These are phyloP conservation scores for Raphanus sativus DNA, from an alignment of 345 rosid genomes.

Conservation along the genomic window DNA sequence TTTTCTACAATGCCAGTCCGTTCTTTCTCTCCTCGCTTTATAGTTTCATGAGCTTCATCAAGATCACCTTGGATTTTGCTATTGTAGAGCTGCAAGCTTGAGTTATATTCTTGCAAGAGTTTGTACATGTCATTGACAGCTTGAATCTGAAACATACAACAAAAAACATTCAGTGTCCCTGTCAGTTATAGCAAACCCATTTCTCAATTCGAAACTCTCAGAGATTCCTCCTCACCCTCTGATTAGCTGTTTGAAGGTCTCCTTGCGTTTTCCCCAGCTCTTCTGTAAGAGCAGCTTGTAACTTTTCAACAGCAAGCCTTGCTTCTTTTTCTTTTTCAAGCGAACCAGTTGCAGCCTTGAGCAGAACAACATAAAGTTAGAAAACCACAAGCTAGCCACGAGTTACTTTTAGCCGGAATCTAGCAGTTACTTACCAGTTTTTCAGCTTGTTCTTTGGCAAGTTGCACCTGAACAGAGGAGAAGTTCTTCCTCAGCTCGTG, in stretches of 20 bases:
- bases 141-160: conserved; percentile 54
- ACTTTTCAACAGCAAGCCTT: conserved; percentile 61
- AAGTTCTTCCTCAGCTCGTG: conserved; percentile 79
- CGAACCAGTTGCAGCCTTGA: conserved; percentile 67
- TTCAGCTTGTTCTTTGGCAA: conserved; percentile 85
- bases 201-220: not conserved
- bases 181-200: conserved; percentile 3
- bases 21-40: conserved; percentile 85
- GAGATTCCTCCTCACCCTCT: conserved; percentile 58
- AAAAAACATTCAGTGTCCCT: not conserved
- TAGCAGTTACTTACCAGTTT: conserved; percentile 57
- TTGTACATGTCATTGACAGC: conserved; percentile 95
- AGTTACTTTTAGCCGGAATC: not conserved
- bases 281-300: conserved; percentile 69
- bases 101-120: conserved; percentile 88
- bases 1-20: conserved; percentile 72
- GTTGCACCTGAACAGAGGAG: conserved; percentile 74
- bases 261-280: conserved; percentile 76
- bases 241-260: conserved; percentile 88
- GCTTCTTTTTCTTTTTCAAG: conserved; percentile 78
- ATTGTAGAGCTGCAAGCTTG: conserved; percentile 89
- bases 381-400: not conserved
- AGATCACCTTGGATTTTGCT: conserved; percentile 90
- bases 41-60: conserved; percentile 68
- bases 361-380: conserved; percentile 17